These are phyloP conservation scores for Candida cerambycidarum DNA, from an alignment of 805 yeast genomes.

Conservation along the genomic window DNA sequence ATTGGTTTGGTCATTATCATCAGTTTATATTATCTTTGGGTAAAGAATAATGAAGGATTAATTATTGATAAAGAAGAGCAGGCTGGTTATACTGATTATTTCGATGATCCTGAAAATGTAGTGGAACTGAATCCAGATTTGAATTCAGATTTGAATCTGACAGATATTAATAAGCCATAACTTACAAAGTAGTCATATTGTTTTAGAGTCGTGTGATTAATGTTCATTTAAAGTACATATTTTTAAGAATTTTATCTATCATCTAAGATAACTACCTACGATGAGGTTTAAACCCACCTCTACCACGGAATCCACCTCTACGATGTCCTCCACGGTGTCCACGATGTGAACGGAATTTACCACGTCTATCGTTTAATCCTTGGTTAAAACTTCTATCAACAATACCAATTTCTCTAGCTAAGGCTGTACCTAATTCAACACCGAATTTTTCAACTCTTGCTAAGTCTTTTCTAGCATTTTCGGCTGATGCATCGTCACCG, in stretches of 20 bases:
- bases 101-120: slow-evolving; percentile 1
- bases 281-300: slow-evolving; percentile 4
- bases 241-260: not conserved
- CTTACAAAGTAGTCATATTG: no score
- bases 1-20: slow-evolving; percentile 15
- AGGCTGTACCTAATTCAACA: slow-evolving; percentile 60
- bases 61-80: slow-evolving; percentile 20
- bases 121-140: not conserved
- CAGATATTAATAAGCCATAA: no score
- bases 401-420: slow-evolving; percentile 67
- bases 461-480: slow-evolving; percentile 59
- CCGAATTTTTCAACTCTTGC: slow-evolving; percentile 84
- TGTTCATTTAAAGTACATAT: slow-evolving; percentile 4
- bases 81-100: slow-evolving; percentile 7
- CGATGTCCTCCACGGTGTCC: slow-evolving; percentile 1
- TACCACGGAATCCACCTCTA: not conserved
- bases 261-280: slow-evolving; percentile 7
- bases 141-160: not conserved
- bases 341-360: slow-evolving; percentile 2
- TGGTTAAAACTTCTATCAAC: slow-evolving; percentile 36
- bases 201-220: not conserved
- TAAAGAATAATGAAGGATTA: slow-evolving; percentile 30
- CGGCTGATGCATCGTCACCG: slow-evolving; percentile 60
- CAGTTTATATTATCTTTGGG: slow-evolving; percentile 28
- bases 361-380: slow-evolving; percentile 15